Evolutionary conservation across 169 alveolate species (phyloP).

Genomic region (Cytauxzoon felis): DNA sequence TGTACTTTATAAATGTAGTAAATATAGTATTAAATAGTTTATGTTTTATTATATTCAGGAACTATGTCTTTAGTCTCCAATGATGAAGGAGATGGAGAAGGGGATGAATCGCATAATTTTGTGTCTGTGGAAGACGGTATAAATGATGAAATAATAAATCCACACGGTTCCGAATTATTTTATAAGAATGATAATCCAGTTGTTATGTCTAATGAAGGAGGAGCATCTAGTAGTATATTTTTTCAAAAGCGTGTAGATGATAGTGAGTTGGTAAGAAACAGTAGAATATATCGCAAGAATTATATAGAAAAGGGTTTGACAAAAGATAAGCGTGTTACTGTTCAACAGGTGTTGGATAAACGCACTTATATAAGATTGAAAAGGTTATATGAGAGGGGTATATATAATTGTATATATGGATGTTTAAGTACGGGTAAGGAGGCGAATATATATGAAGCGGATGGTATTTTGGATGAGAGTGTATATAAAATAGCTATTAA

Average conservation of each 20-base stretch:
- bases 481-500: slow-evolving; percentile 90
- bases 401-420: slow-evolving; percentile 89
- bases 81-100: no score
- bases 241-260: slow-evolving; percentile 8
- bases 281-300: slow-evolving; percentile 42
- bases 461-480: slow-evolving; percentile 23
- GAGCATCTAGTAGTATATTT: no score
- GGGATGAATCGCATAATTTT: no score
- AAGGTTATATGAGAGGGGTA: slow-evolving; percentile 85
- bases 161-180: no score
- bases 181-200: no score
- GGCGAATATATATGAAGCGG: slow-evolving; percentile 93
- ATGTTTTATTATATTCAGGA: no score
- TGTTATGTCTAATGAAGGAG: no score
- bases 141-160: no score
- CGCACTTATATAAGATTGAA: slow-evolving; percentile 88
- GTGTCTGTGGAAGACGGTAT: no score
- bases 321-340: slow-evolving; percentile 94
- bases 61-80: no score
- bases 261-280: slow-evolving; percentile 12
- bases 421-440: slow-evolving; percentile 96
- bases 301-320: slow-evolving; percentile 78
- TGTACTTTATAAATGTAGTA: no score
- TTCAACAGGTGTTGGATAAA: slow-evolving; percentile 93
- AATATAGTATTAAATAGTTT: no score